Percentiles rank a stretch among this genome's conserved stretches.
phyloP scores from a whole-genome alignment of 495 filamentous ascomycete species.

The Xylaria telfairii region DNA sequence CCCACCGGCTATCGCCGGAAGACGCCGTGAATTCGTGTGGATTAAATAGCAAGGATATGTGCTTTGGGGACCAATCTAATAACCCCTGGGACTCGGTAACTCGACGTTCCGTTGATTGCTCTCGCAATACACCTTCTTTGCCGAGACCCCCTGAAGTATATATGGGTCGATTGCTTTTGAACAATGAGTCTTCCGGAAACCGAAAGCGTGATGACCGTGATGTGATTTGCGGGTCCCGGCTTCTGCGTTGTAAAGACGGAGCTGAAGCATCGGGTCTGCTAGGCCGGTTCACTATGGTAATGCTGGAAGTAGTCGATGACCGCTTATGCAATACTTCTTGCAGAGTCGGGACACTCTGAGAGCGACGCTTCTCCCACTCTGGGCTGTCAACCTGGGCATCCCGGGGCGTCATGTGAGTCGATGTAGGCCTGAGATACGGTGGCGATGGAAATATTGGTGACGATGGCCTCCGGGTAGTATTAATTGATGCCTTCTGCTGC shows the following conservation, averaged over 20 bases:
- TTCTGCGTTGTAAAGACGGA: constrained; percentile 6
- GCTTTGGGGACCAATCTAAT: constrained; percentile 37
- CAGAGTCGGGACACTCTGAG: constrained; percentile 48
- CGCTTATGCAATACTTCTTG: constrained; percentile 32
- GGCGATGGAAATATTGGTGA: constrained; percentile 48
- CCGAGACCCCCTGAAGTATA: background rate
- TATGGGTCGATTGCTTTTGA: constrained; percentile 13
- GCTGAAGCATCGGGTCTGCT: constrained; percentile 24
- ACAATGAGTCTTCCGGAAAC: constrained; percentile 32
- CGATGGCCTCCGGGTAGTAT: constrained; percentile 15
- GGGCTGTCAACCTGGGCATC: constrained; percentile 40
- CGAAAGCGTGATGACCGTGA: constrained; percentile 28
- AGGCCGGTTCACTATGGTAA: constrained; percentile 25
- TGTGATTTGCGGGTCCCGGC: background rate
- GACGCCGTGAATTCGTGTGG: constrained; percentile 36
- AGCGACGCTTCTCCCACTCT: constrained; percentile 36
- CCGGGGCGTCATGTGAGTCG: constrained; percentile 52
- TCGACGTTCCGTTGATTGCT: constrained; percentile 10
- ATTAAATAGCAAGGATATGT: constrained; percentile 35
- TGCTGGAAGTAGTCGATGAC: constrained; percentile 33
- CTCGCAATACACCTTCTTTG: background rate
- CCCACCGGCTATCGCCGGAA: constrained; percentile 25
- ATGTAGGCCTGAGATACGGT: constrained; percentile 55
- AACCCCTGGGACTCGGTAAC: constrained; percentile 23
- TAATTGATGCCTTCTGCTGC: constrained; percentile 23